Percentiles rank a stretch among this genome's conserved stretches.
These are phyloP conservation scores for Capsicum baccatum DNA, from an alignment of 257 asterid species.

Conservation along the genomic window DNA sequence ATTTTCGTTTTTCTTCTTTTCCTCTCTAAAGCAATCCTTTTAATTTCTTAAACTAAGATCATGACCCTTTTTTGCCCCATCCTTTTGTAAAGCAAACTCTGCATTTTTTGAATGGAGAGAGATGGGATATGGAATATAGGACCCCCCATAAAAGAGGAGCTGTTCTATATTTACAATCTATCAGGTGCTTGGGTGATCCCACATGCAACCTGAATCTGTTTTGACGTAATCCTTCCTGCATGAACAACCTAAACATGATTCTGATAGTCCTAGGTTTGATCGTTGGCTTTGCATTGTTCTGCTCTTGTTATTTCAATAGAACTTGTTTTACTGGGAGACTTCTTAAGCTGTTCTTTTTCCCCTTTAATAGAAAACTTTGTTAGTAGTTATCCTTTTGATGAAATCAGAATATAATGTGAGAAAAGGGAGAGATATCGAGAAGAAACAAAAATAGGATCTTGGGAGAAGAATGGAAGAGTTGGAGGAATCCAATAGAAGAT, in stretches of 20 bases:
- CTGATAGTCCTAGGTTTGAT: background rate
- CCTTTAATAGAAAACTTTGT: background rate
- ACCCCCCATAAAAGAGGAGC: background rate
- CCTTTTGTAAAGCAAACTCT: background rate
- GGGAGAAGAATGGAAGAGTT: background rate
- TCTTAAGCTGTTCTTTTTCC: background rate
- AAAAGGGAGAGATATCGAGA: background rate
- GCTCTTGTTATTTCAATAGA: background rate
- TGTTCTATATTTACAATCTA: background rate
- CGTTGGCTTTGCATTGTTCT: background rate
- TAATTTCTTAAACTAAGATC: background rate
- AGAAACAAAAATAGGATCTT: background rate
- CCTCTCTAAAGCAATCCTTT: background rate
- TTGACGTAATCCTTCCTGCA: background rate
- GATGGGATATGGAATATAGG: background rate
- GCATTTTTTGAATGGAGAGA: background rate
- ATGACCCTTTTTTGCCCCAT: background rate
- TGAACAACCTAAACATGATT: background rate
- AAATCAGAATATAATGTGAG: background rate
- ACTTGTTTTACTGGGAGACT: background rate
- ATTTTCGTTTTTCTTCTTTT: background rate
- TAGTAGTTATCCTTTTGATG: background rate
- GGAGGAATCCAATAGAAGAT: background rate
- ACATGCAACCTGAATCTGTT: slow-evolving; percentile 6
- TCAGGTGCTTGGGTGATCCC: background rate